Percentiles rank a stretch among this genome's conserved stretches.
Evolutionary conservation across 768 basidiomycete species (phyloP).

Genomic region (Russula virescens): DNA sequence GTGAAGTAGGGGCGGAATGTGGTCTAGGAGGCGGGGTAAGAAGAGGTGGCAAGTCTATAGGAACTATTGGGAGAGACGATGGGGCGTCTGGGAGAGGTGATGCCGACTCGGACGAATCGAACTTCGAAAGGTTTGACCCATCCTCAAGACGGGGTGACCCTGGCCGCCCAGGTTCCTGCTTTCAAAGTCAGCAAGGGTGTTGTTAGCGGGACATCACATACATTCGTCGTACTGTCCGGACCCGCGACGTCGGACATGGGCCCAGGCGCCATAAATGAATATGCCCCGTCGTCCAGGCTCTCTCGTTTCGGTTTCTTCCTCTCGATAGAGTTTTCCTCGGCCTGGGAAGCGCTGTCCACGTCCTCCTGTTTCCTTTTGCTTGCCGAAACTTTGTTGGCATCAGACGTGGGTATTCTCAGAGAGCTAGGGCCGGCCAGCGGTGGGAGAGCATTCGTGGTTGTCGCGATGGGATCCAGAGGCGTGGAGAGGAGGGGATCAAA

Average conservation of each 20-base stretch:
- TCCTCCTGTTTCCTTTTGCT: slow-evolving; percentile 14
- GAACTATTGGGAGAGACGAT: not conserved
- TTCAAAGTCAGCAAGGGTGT: not conserved
- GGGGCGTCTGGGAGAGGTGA: not conserved
- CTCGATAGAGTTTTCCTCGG: not conserved
- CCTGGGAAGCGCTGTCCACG: not conserved
- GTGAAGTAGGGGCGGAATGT: slow-evolving; percentile 13
- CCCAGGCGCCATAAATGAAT: not conserved
- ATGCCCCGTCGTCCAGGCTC: not conserved
- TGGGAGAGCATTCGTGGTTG: not conserved
- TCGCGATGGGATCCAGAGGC: not conserved
- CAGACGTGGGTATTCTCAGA: not conserved
- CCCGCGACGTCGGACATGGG: not conserved
- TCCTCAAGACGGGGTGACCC: not conserved
- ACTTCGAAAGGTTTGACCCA: not conserved
- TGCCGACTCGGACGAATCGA: not conserved
- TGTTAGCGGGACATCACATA: not conserved
- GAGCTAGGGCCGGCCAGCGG: not conserved
- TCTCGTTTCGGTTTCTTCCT: slow-evolving; percentile 8
- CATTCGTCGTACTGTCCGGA: not conserved
- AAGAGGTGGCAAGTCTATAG: not conserved
- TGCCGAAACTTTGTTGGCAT: not conserved
- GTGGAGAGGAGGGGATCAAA: not conserved
- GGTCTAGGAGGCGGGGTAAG: slow-evolving; percentile 2
- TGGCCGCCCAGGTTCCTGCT: not conserved